Base-by-base conservation (phyloP, 495 filamentous ascomycete species). In the Penicillium cataractarum region DNA sequence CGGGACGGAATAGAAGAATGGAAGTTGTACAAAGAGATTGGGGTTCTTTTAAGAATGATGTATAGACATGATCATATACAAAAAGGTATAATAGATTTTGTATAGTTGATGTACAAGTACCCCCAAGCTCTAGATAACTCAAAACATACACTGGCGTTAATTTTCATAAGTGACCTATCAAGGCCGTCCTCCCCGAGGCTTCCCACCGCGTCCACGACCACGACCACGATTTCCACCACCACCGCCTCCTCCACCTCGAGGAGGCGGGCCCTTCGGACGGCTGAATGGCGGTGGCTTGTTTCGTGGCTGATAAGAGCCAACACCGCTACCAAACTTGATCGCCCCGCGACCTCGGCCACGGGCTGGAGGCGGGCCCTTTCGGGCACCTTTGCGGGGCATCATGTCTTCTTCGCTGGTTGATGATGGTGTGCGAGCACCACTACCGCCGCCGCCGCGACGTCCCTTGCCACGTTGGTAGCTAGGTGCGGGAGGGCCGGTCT, bases 241-340 rank as follows among this genome's bases (percentile, higher is more conserved):
- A 42, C 60, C 48, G 56, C 44, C 31, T 9, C 51, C 59, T 9
- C 69, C 63, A 1, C 71, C 65, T 44, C 64, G 52, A 52, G 67
- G 64, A 15, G 54, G 54, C 19, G 54, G 33, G 37, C 58, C 58
- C 29, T 37, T 37, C 3, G 48, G 33, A 22, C 32, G 58, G 29
- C 4, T 2, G n/a, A n/a, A 42, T 6, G 65, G 44, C 6, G 61
- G 61, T 10, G 65, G 58, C 15, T 52, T 58, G 2, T 52, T 48
- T 31, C 65, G 65, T 19, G 65, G 39, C 32, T 64, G 56, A 51
- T 61, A 57, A 26, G 62, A 24, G 8, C 50, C 60, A 48, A 21
- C 52, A 2, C 55, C 26, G 42, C 62, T 65, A 33, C 64, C 51
- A 66, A 75, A 65, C 63, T 71, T 71, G 48, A 78, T 78, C 24